Evolutionary conservation across 108 stramenopile species (phyloP), one percentile per base, ranked within the genome.

Genomic region (Nitzschia inconspicua): DNA sequence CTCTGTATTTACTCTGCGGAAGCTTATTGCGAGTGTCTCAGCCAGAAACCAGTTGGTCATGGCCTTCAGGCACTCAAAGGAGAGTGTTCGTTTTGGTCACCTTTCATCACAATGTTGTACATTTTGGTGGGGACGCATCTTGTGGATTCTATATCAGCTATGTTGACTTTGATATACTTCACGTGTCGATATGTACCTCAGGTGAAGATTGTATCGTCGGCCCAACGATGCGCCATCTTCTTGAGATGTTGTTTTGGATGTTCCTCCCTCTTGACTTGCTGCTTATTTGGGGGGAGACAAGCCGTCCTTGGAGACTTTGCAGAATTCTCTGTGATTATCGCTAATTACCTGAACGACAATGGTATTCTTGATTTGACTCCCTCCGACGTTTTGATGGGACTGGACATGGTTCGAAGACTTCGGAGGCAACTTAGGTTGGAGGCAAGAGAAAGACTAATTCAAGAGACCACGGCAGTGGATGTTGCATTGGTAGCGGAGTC

Each of bases 251-350:
- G 47, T 40, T 26, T 68, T 25, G 59, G 57, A 57, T 82, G 69
- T 34, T 50, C 71, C 22, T 61, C 73, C 0, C 19, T 79, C 13
- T 62, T 76, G 53, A 88, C 86, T 23, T 88, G 86, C 63, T 84
- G 77, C 56, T 31, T 88, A 34, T 84, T 82, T 60, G 86, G 86
- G 11, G 86, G 86, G 9, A 55, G 53, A 13, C 66, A 77, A 35
- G 60, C 76, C 31, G 58, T 75, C 7, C 43, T 52, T 7, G 66
- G 73, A 25, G 65, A 60, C 35, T 55, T 54, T 55, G 57, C 46
- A 29, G 63, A 76, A 43, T 52, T 72, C 29, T 53, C 61, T 32
- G 3, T 63, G 7, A 70, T 82, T 27, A 28, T 88, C 70, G 74
- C 86, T 10, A 76, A 84, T 56, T 88, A 80, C 65, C 65, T 84